Evolutionary conservation across 208 protist genomes (phyloP).

Genomic region (Leptomonas pyrrhocoris): DNA sequence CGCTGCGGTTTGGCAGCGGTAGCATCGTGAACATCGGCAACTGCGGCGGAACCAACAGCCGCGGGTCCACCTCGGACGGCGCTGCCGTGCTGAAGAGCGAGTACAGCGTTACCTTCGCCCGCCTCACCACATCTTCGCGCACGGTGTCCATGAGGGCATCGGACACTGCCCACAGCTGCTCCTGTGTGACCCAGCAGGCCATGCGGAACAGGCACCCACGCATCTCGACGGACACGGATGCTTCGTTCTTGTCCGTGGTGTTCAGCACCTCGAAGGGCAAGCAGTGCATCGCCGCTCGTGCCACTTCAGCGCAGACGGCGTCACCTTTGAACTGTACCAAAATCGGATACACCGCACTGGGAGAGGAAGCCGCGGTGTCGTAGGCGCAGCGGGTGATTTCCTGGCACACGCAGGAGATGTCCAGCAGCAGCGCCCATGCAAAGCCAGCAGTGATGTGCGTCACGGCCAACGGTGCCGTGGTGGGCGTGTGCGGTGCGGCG

Average conservation of each 20-base stretch:
- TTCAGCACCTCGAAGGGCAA: conserved; percentile 83
- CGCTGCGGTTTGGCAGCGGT: conserved; percentile 8
- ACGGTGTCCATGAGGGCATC: conserved; percentile 62
- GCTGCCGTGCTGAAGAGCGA: conserved; percentile 22
- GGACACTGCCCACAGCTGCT: conserved; percentile 57
- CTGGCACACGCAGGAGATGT: conserved; percentile 64
- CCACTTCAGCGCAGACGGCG: conserved; percentile 49
- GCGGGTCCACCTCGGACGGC: conserved; percentile 24
- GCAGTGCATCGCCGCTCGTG: conserved; percentile 78
- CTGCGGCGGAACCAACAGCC: conserved; percentile 27
- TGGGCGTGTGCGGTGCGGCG: not conserved
- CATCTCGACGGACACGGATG: not conserved
- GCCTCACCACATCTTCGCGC: conserved; percentile 54
- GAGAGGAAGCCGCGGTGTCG: conserved; percentile 11
- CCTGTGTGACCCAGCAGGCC: conserved; percentile 68
- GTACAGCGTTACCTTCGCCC: conserved; percentile 37
- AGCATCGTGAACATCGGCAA: conserved; percentile 34
- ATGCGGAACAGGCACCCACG: conserved; percentile 41
- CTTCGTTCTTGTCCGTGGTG: conserved; percentile 5
- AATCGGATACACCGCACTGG: conserved; percentile 36
- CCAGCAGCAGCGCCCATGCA: conserved; percentile 72
- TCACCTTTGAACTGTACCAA: conserved; percentile 73
- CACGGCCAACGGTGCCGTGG: conserved; percentile 12
- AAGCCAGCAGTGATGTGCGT: conserved; percentile 49
- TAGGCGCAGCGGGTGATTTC: conserved; percentile 50